phyloP scores from a whole-genome alignment of 345 rosid species.

The Citrus trifoliata region DNA sequence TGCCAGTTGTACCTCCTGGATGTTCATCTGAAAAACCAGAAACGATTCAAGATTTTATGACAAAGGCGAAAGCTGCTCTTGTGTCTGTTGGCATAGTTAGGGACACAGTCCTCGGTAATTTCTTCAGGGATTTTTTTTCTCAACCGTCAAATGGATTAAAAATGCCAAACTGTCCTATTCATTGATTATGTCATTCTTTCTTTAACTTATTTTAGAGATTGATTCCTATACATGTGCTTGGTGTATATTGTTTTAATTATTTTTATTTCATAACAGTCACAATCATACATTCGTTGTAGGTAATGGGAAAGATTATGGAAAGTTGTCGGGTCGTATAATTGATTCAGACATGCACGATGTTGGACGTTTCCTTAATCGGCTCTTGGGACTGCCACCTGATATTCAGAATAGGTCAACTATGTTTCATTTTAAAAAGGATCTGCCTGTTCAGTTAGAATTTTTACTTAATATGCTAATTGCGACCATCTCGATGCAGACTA shows the following conservation, averaged over 20 bases:
- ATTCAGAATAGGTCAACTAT: constrained; percentile 79
- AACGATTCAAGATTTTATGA: constrained; percentile 71
- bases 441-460: not conserved
- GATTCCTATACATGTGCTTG: not conserved
- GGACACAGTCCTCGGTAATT: constrained; percentile 74
- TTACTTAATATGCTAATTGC: constrained; percentile 23
- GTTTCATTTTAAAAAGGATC: constrained; percentile 15
- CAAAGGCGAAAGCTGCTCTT: constrained; percentile 93
- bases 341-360: constrained; percentile 99
- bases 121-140: not conserved
- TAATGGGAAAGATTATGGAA: constrained; percentile 77
- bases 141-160: not conserved
- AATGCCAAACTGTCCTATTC: not conserved
- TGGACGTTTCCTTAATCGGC: constrained; percentile 92
- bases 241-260: not conserved
- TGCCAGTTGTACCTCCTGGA: constrained; percentile 96
- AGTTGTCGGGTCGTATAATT: constrained; percentile 88
- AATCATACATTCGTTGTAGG: constrained; percentile 40
- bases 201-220: not conserved
- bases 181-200: not conserved
- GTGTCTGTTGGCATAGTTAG: constrained; percentile 98
- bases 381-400: constrained; percentile 93
- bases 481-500: constrained; percentile 51
- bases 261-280: not conserved
- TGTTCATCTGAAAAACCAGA: constrained; percentile 88